Percentiles rank a stretch among this genome's conserved stretches.
phyloP scores from a whole-genome alignment of 495 filamentous ascomycete genomes.

The Echria macrotheca region DNA sequence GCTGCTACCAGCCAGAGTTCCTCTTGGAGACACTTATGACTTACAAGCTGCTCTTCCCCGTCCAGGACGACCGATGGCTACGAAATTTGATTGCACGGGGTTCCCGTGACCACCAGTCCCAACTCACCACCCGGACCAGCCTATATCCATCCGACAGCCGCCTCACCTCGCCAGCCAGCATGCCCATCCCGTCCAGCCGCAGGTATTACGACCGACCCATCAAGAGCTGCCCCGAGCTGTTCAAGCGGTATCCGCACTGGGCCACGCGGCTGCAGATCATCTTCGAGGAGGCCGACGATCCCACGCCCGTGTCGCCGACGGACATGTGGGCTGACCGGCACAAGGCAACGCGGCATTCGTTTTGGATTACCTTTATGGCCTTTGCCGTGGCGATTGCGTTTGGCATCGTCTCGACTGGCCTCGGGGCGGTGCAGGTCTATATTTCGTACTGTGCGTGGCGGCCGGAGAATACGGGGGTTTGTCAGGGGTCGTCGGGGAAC shows the following conservation, averaged over 20 bases:
- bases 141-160: background rate
- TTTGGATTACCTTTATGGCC: background rate
- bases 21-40: background rate
- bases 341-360: background rate
- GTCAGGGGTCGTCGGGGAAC: no score
- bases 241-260: slow-evolving; percentile 2
- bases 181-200: background rate
- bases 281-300: background rate
- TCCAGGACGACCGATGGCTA: background rate
- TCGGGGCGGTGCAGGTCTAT: background rate
- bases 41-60: background rate
- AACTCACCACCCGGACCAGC: no score
- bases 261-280: background rate
- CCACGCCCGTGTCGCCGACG: background rate
- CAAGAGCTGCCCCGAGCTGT: background rate
- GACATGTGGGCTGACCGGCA: background rate
- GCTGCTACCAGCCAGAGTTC: background rate
- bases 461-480: background rate
- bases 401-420: background rate
- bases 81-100: background rate
- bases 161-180: background rate
- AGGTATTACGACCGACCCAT: background rate
- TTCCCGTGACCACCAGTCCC: background rate
- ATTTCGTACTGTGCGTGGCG: background rate
- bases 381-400: background rate